Conservation (phyloP, 305 asterid species). For the Fraxinus platypoda region DNA sequence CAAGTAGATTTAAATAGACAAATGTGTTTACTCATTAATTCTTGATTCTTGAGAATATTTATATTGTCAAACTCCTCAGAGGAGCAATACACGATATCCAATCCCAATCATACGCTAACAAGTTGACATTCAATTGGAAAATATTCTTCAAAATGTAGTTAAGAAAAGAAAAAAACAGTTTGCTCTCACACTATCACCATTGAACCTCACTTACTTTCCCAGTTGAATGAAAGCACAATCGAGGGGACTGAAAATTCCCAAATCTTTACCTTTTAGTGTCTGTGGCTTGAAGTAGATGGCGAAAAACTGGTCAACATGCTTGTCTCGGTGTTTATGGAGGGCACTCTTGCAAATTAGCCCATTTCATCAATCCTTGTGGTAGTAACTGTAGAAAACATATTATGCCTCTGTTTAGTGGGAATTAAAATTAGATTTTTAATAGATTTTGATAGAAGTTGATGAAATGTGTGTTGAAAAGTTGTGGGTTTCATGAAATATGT, state of each 20-base stretch:
- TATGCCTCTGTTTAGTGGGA: no score
- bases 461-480: background rate
- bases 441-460: no score
- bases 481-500: background rate
- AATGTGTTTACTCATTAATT: background rate
- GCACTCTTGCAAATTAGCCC: background rate
- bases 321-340: background rate
- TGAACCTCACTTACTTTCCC: conserved; percentile 1
- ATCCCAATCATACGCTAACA: conserved; percentile 8
- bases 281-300: conserved; percentile 4
- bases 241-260: conserved; percentile 1
- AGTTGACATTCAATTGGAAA: background rate
- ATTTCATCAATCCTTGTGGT: background rate
- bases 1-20: background rate
- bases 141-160: background rate
- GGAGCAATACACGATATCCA: background rate
- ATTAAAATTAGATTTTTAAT: no score
- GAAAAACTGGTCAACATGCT: background rate
- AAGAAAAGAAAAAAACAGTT: background rate
- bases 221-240: conserved; percentile 13
- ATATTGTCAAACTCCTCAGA: conserved; percentile 4
- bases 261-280: background rate
- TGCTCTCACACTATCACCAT: background rate
- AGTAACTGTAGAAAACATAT: background rate
- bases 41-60: background rate